These are phyloP conservation scores for Fusarium foetens DNA, from an alignment of 2,329 filamentous ascomycete genomes.

Conservation along the genomic window DNA sequence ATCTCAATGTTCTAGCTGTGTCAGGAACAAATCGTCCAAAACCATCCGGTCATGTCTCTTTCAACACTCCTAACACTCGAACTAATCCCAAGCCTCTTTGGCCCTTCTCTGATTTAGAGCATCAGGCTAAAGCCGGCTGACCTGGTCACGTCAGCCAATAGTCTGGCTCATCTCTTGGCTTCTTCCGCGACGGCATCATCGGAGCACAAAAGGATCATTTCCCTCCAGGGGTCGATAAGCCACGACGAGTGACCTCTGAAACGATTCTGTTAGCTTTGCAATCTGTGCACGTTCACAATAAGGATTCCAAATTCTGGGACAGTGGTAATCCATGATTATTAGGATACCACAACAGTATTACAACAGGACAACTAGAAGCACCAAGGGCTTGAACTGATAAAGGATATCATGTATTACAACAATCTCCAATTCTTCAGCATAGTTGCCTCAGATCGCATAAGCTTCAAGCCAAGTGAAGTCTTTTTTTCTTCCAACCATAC, in stretches of 20 bases:
- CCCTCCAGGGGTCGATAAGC: not conserved
- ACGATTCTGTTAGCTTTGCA: not conserved
- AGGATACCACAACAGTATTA: not conserved
- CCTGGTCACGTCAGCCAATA: constrained; percentile 35
- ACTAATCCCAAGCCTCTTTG: constrained; percentile 9
- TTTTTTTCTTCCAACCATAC: constrained; percentile 42
- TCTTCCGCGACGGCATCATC: constrained; percentile 7
- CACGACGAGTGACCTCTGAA: not conserved
- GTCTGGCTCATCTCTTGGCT: not conserved
- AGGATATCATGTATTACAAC: constrained; percentile 37
- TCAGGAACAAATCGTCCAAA: constrained; percentile 18
- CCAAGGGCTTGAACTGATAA: constrained; percentile 11
- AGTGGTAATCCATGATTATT: not conserved
- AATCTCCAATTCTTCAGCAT: constrained; percentile 16
- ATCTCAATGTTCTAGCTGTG: constrained; percentile 17
- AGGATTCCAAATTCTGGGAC: not conserved
- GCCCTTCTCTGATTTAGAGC: constrained; percentile 2
- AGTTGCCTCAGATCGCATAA: constrained; percentile 13
- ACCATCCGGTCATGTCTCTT: constrained; percentile 1
- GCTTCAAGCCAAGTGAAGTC: constrained; percentile 26
- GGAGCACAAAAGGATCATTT: constrained; percentile 23
- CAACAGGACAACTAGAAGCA: not conserved
- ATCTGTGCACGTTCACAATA: not conserved
- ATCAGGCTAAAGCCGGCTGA: constrained; percentile 26
- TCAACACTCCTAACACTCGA: not conserved